Evolutionary conservation across 768 basidiomycete species (phyloP).

Genomic region (Hygrocybe coccinea): DNA sequence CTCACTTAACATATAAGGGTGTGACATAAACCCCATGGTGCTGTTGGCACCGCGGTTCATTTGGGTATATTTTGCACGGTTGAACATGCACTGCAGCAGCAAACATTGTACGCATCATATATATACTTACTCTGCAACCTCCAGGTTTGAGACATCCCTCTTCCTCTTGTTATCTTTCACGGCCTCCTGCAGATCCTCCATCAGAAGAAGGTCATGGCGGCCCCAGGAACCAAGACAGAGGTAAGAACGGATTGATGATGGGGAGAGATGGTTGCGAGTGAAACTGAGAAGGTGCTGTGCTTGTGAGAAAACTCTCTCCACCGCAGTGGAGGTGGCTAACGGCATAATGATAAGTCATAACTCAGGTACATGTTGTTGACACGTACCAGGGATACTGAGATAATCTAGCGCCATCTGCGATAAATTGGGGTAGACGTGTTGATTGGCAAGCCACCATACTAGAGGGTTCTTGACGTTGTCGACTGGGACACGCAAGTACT

Average conservation of each 20-base stretch:
- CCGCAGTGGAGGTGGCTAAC: slow-evolving; percentile 17
- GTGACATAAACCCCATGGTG: not conserved
- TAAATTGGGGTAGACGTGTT: slow-evolving; percentile 7
- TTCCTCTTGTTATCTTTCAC: not conserved
- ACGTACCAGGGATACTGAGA: slow-evolving; percentile 4
- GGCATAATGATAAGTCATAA: not conserved
- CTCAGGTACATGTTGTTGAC: not conserved
- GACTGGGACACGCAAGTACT: slow-evolving; percentile 14
- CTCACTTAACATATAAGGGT: not conserved
- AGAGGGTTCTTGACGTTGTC: slow-evolving; percentile 10
- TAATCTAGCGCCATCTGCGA: slow-evolving; percentile 12
- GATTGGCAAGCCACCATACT: slow-evolving; percentile 12
- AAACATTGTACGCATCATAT: too few species aligned
- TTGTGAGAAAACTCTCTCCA: slow-evolving; percentile 16
- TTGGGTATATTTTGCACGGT: not conserved
- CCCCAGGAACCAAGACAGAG: slow-evolving; percentile 20
- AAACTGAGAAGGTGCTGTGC: slow-evolving; percentile 18
- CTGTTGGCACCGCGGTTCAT: not conserved
- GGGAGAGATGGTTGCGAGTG: slow-evolving; percentile 15
- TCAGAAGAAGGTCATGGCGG: slow-evolving; percentile 5
- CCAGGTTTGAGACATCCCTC: not conserved
- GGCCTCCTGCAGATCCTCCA: slow-evolving; percentile 2
- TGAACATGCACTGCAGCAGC: not conserved
- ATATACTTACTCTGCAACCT: not conserved
- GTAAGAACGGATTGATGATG: slow-evolving; percentile 10